These are phyloP conservation scores for Cryptosporidium sp. DNA, from an alignment of 169 alveolate genomes.

Conservation along the genomic window DNA sequence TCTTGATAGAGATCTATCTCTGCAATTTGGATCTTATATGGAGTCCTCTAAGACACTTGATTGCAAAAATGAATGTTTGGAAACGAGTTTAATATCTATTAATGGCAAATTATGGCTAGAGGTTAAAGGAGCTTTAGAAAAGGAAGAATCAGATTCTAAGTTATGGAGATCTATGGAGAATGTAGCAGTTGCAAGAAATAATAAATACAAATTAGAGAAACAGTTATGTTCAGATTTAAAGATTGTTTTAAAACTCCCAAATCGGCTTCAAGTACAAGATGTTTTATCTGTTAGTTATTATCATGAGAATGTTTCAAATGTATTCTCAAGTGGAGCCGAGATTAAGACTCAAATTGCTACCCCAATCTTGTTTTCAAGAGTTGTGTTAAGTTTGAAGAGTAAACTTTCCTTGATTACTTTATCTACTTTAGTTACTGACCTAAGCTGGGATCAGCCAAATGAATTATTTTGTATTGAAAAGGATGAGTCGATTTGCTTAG, in stretches of 20 bases:
- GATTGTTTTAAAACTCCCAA: slow-evolving; percentile 19
- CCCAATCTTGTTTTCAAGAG: neutral
- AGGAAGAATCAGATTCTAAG: neutral
- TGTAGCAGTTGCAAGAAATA: too few species aligned
- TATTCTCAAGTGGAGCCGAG: neutral
- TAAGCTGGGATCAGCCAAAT: neutral
- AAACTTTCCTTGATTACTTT: neutral
- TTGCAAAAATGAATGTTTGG: neutral
- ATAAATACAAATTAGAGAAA: neutral
- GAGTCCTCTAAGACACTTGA: neutral
- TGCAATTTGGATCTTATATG: neutral
- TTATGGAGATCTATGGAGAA: neutral
- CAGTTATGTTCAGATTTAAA: neutral
- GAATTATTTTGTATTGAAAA: neutral
- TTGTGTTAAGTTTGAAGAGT: slow-evolving; percentile 5
- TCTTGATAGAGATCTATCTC: neutral
- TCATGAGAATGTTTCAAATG: neutral
- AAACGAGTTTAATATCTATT: neutral
- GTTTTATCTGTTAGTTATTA: slow-evolving; percentile 43
- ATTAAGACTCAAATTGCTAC: neutral
- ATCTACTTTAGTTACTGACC: slow-evolving; percentile 10
- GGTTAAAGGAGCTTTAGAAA: neutral
- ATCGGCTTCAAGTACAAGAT: neutral
- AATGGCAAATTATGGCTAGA: slow-evolving; percentile 1
- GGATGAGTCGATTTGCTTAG: slow-evolving; percentile 7